Evolutionary conservation across 2,329 filamentous ascomycete species (phyloP).

Genomic region (Zelopaecilomyces penicillatus): DNA sequence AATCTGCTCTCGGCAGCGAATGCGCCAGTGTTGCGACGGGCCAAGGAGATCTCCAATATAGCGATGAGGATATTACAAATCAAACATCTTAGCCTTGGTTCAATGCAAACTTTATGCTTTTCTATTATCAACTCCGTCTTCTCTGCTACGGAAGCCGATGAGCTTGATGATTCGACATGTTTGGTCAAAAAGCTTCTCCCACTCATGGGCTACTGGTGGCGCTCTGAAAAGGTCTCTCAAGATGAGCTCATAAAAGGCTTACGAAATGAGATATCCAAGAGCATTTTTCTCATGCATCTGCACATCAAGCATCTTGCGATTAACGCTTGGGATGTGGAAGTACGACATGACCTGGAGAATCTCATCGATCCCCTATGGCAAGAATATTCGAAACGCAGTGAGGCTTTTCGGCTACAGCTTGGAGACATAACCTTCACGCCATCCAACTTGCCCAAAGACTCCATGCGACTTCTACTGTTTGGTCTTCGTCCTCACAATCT

Average conservation of each 20-base stretch:
- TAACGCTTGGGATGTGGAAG: conserved; percentile 30
- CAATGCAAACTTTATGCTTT: conserved; percentile 65
- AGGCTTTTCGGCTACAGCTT: conserved; percentile 66
- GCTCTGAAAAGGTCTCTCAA: conserved; percentile 54
- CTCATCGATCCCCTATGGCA: conserved; percentile 62
- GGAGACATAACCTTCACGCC: conserved; percentile 60
- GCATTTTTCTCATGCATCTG: conserved; percentile 57
- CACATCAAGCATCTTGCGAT: conserved; percentile 51
- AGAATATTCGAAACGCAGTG: conserved; percentile 67
- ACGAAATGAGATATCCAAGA: conserved; percentile 70
- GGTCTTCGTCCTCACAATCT: conserved; percentile 44
- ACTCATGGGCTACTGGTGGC: conserved; percentile 69
- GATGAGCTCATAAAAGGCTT: conserved; percentile 54
- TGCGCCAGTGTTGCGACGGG: conserved; percentile 53
- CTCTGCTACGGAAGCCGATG: conserved; percentile 57
- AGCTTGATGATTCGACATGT: conserved; percentile 52
- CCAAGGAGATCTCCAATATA: conserved; percentile 45
- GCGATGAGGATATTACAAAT: conserved; percentile 55
- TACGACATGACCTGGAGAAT: conserved; percentile 47
- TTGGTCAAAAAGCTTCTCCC: conserved; percentile 57
- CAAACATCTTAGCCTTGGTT: conserved; percentile 48
- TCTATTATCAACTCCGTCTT: conserved; percentile 66
- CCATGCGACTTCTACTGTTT: conserved; percentile 42
- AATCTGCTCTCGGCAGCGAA: conserved; percentile 57
- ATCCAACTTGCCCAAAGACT: conserved; percentile 33